Conservation (phyloP, 768 basidiomycete genomes). For the Lentinula boryana region DNA sequence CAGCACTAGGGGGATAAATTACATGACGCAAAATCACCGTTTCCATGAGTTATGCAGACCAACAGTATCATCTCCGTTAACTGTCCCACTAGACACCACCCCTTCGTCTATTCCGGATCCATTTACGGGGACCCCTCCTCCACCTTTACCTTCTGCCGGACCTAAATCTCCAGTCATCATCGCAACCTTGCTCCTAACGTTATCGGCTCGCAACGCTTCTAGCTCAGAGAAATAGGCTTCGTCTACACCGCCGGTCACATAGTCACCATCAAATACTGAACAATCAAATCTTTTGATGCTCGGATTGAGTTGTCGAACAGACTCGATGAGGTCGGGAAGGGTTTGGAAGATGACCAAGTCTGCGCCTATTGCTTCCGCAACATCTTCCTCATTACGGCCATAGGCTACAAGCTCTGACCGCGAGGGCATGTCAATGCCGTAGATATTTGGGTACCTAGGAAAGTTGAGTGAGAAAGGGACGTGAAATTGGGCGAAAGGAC, state of each 20-base stretch:
- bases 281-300: slow-evolving; percentile 81
- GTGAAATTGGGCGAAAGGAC: neutral
- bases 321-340: slow-evolving; percentile 77
- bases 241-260: slow-evolving; percentile 90
- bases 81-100: slow-evolving; percentile 31
- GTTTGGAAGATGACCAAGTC: slow-evolving; percentile 97
- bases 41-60: slow-evolving; percentile 76
- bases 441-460: slow-evolving; percentile 82
- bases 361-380: slow-evolving; percentile 82
- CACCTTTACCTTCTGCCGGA: slow-evolving; percentile 28
- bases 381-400: slow-evolving; percentile 60
- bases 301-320: slow-evolving; percentile 82
- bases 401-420: slow-evolving; percentile 89
- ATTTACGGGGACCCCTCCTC: slow-evolving; percentile 17
- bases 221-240: slow-evolving; percentile 72
- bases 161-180: slow-evolving; percentile 23
- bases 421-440: slow-evolving; percentile 99
- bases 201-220: slow-evolving; percentile 78
- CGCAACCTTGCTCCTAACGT: slow-evolving; percentile 52
- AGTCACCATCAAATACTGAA: slow-evolving; percentile 96
- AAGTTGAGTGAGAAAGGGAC: neutral
- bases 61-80: slow-evolving; percentile 72
- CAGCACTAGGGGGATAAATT: neutral
- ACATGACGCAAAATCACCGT: neutral
- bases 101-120: slow-evolving; percentile 11